These are phyloP conservation scores for Picea abies DNA, from an alignment of 83 land plant genomes.

Conservation along the genomic window DNA sequence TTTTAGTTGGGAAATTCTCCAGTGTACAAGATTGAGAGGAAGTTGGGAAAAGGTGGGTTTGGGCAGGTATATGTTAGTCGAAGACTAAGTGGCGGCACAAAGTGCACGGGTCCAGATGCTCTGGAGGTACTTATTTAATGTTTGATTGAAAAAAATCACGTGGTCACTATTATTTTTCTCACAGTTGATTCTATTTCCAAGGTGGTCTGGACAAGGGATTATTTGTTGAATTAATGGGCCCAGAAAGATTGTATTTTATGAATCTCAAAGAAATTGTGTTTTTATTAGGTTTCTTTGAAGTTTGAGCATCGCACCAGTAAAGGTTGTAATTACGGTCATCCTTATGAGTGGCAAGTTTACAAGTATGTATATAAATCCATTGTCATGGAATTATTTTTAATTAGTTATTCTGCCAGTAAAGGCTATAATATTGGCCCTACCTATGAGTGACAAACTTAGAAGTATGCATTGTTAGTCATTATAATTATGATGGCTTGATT, in stretches of 20 bases:
- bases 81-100: constrained; percentile 59
- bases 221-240: not conserved
- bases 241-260: not conserved
- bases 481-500: not conserved
- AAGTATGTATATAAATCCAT: constrained; percentile 38
- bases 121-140: constrained; percentile 43
- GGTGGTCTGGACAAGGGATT: not conserved
- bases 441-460: no score
- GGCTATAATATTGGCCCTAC: not conserved
- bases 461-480: no score
- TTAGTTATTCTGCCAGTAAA: not conserved
- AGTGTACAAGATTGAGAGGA: constrained; percentile 68
- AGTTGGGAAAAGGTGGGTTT: constrained; percentile 84
- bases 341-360: constrained; percentile 89
- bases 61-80: constrained; percentile 89
- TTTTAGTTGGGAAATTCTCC: constrained; percentile 82
- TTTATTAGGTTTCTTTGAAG: constrained; percentile 69
- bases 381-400: not conserved
- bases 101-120: constrained; percentile 67
- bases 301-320: constrained; percentile 86
- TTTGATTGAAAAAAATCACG: not conserved
- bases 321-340: constrained; percentile 84
- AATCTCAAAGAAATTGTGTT: not conserved
- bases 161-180: not conserved
- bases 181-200: not conserved